Conservation (phyloP, 805 yeast species). For the Torulaspora franciscae region DNA sequence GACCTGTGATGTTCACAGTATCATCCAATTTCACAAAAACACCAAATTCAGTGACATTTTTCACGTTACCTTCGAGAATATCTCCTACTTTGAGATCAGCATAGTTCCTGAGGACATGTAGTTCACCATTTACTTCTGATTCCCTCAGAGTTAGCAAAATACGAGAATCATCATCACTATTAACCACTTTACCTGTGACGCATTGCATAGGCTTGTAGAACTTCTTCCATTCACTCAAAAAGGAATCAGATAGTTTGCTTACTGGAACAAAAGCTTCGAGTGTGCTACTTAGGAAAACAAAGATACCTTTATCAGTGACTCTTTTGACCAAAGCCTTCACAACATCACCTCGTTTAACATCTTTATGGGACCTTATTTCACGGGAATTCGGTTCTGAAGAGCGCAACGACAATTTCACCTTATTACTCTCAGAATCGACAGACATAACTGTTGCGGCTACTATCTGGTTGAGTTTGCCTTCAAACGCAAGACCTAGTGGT, state of each 20-base stretch:
- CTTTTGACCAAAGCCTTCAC: conserved; percentile 78
- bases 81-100: conserved; percentile 68
- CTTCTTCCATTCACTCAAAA: conserved; percentile 82
- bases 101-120: conserved; percentile 52
- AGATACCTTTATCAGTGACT: conserved; percentile 70
- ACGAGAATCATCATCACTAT: conserved; percentile 56
- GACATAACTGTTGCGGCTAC: conserved; percentile 51
- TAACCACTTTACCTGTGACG: conserved; percentile 67
- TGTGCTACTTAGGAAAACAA: conserved; percentile 66
- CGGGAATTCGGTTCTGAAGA: conserved; percentile 47
- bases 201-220: conserved; percentile 64
- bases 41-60: conserved; percentile 79
- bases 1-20: conserved; percentile 70
- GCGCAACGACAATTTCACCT: conserved; percentile 62
- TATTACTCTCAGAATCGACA: conserved; percentile 40
- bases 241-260: conserved; percentile 75
- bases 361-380: conserved; percentile 44
- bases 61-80: conserved; percentile 70
- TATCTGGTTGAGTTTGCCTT: conserved; percentile 43
- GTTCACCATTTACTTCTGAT: conserved; percentile 69
- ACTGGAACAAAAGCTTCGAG: conserved; percentile 77
- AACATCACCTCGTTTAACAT: conserved; percentile 62
- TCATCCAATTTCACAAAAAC: conserved; percentile 80
- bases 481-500: conserved; percentile 46
- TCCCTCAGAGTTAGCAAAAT: conserved; percentile 76